Evolutionary conservation across 805 yeast genomes (phyloP).

Genomic region (Kazachstania viticola): DNA sequence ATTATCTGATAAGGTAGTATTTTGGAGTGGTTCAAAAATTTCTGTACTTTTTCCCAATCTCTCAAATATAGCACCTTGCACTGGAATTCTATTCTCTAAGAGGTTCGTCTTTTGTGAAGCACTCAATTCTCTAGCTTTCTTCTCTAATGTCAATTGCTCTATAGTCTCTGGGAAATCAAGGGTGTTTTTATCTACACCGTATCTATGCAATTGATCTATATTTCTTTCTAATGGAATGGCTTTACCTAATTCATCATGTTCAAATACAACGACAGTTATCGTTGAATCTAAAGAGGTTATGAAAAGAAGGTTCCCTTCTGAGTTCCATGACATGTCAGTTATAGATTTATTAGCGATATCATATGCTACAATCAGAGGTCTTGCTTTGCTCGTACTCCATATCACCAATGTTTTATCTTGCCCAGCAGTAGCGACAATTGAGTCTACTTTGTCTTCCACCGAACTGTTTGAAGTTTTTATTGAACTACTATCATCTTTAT

Average conservation of each 20-base stretch:
- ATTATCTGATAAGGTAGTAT: background rate
- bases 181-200: slow-evolving; percentile 81
- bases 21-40: background rate
- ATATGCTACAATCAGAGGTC: slow-evolving; percentile 71
- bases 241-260: slow-evolving; percentile 47
- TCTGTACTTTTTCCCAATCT: too few species aligned
- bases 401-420: slow-evolving; percentile 82
- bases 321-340: slow-evolving; percentile 84
- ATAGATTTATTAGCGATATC: slow-evolving; percentile 69
- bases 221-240: slow-evolving; percentile 54
- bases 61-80: background rate
- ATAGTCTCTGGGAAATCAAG: slow-evolving; percentile 80
- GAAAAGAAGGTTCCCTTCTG: slow-evolving; percentile 64
- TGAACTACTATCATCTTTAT: slow-evolving; percentile 8
- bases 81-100: slow-evolving; percentile 5
- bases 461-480: slow-evolving; percentile 6
- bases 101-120: slow-evolving; percentile 7
- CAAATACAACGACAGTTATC: slow-evolving; percentile 57
- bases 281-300: slow-evolving; percentile 79
- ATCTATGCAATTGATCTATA: slow-evolving; percentile 60
- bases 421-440: slow-evolving; percentile 90
- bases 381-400: slow-evolving; percentile 70
- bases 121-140: slow-evolving; percentile 35
- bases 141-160: slow-evolving; percentile 66
- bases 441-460: slow-evolving; percentile 29